A percentile compares a stretch with the other conserved stretches of the same genome.
Conservation (phyloP, 129 eudicot species). For the Solidago caesia region DNA sequence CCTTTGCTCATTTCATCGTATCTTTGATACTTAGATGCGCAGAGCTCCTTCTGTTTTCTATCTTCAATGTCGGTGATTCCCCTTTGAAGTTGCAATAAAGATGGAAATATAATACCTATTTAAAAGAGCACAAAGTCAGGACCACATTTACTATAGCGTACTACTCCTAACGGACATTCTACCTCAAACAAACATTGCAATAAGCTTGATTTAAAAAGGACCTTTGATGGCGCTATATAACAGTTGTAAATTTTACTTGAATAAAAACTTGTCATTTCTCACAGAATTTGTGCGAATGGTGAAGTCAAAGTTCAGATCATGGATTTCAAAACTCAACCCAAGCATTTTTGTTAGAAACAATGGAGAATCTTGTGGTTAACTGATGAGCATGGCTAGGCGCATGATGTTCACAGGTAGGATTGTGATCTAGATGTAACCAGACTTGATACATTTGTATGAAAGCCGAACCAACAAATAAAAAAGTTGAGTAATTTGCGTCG, state of each 20-base stretch:
- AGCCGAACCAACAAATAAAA: not conserved
- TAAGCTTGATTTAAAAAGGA: not conserved
- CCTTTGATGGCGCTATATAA: not conserved
- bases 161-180: not conserved
- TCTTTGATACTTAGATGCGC: constrained; percentile 54
- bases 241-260: not conserved
- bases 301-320: not conserved
- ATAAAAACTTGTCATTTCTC: not conserved
- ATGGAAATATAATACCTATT: constrained; percentile 75
- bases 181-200: not conserved
- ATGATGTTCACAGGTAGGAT: not conserved
- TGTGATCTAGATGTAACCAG: not conserved
- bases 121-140: constrained; percentile 12
- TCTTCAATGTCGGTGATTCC: constrained; percentile 82
- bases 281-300: not conserved
- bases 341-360: not conserved
- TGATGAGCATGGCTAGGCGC: not conserved
- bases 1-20: constrained; percentile 54
- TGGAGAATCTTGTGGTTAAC: not conserved
- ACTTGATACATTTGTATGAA: not conserved
- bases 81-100: constrained; percentile 74
- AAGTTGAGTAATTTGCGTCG: not conserved
- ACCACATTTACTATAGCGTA: constrained; percentile 13
- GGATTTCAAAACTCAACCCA: constrained; percentile 2
- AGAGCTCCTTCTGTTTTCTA: constrained; percentile 68